A percentile compares a stretch with the other conserved stretches of the same genome.
Evolutionary conservation across 225 moss, liverwort and hornwort species (phyloP).

Genomic region (Asterella californica): DNA sequence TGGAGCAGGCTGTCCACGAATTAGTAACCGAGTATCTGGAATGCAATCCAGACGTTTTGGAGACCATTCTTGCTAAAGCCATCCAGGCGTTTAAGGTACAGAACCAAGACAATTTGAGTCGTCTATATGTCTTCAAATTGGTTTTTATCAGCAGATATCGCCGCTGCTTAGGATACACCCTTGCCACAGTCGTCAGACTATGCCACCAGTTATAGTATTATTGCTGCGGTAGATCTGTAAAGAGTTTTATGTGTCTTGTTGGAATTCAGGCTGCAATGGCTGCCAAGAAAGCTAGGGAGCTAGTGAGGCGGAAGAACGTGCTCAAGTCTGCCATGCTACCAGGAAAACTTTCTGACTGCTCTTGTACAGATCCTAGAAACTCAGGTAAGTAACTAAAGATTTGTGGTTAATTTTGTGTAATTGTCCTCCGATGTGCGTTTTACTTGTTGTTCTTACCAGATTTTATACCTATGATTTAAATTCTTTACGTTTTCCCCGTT

Average conservation of each 20-base stretch:
- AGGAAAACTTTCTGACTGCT: constrained; percentile 96
- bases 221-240: neutral
- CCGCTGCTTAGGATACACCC: neutral
- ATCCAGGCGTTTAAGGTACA: constrained; percentile 82
- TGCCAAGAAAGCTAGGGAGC: constrained; percentile 96
- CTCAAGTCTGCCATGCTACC: constrained; percentile 97
- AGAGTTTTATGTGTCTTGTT: constrained; percentile 2
- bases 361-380: constrained; percentile 89
- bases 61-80: constrained; percentile 86
- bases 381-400: constrained; percentile 43
- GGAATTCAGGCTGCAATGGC: constrained; percentile 80
- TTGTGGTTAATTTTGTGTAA: neutral
- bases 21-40: constrained; percentile 94
- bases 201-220: no score
- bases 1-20: constrained; percentile 96
- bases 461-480: neutral
- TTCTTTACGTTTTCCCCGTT: neutral
- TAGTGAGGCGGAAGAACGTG: constrained; percentile 96
- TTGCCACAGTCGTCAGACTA: neutral
- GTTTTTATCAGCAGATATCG: no score
- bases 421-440: neutral
- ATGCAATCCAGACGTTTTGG: constrained; percentile 79
- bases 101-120: neutral
- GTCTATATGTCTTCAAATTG: neutral
- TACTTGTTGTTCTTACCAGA: neutral